Percentiles rank a stretch among this genome's conserved stretches.
Conservation (phyloP, 148 eudicot species). For the Vaccinium myrtillus region DNA sequence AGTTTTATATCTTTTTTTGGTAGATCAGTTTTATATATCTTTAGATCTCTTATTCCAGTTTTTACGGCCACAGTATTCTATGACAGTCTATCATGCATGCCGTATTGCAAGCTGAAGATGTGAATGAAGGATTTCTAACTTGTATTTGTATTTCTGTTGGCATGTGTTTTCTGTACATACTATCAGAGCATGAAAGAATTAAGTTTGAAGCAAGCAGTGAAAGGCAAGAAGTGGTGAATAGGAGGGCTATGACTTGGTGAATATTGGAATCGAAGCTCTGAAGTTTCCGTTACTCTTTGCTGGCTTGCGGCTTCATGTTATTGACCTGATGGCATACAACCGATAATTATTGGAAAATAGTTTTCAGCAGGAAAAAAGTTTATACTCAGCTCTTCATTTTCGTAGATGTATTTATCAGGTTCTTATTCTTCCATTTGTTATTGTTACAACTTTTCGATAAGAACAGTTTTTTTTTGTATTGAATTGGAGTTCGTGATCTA, state of each 20-base stretch:
- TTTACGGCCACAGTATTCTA: too few relatives aligned
- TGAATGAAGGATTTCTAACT: background rate
- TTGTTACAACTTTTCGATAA: too few relatives aligned
- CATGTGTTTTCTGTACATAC: background rate
- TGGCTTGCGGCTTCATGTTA: conserved; percentile 10
- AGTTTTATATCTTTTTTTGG: background rate
- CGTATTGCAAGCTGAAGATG: background rate
- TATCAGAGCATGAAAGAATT: conserved; percentile 44
- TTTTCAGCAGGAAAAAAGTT: background rate
- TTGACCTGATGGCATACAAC: conserved; percentile 1
- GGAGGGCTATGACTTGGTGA: conserved; percentile 27
- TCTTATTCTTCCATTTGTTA: too few relatives aligned
- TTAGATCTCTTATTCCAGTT: too few relatives aligned
- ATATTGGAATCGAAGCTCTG: conserved; percentile 12
- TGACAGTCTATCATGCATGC: background rate
- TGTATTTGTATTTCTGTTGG: background rate
- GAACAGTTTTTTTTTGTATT: too few relatives aligned
- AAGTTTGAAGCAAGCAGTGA: conserved; percentile 44
- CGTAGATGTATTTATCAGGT: too few relatives aligned
- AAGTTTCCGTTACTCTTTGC: conserved; percentile 3
- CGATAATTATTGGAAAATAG: conserved; percentile 5
- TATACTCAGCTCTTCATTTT: too few relatives aligned
- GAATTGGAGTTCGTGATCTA: too few relatives aligned
- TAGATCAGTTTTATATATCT: background rate
- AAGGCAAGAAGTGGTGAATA: conserved; percentile 31